Conservation (phyloP, 768 basidiomycete genomes). For the Cubamyces sp. region DNA sequence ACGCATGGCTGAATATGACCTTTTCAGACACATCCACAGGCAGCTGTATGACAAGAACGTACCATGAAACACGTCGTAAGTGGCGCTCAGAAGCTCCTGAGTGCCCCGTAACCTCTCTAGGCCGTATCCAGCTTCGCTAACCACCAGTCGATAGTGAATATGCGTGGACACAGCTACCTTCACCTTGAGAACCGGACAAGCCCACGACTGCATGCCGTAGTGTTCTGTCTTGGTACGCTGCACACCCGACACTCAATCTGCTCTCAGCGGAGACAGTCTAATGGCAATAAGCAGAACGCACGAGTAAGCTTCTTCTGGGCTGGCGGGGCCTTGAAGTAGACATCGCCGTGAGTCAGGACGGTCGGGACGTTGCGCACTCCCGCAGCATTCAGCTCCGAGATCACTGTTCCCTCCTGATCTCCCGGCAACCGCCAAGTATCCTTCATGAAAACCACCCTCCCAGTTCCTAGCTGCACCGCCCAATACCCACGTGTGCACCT, state of each 20-base stretch:
- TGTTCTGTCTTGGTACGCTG: background rate
- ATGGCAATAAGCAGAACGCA: background rate
- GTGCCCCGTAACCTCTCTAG: slow-evolving; percentile 10
- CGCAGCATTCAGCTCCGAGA: background rate
- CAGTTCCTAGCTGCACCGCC: slow-evolving; percentile 9
- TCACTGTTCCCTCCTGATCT: background rate
- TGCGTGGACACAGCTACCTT: background rate
- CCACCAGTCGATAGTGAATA: slow-evolving; percentile 15
- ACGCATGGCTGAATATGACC: background rate
- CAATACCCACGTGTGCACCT: slow-evolving; percentile 19
- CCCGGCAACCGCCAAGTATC: slow-evolving; percentile 5
- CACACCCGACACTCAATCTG: background rate
- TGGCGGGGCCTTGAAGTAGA: background rate
- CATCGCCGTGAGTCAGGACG: slow-evolving; percentile 7
- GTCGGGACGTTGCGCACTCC: slow-evolving; percentile 6
- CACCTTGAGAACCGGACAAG: background rate
- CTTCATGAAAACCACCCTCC: background rate
- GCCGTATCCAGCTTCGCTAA: slow-evolving; percentile 7
- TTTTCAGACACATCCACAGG: background rate
- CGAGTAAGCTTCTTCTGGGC: background rate
- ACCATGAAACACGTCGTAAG: slow-evolving; percentile 11
- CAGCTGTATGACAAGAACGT: background rate
- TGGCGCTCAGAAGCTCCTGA: slow-evolving; percentile 9
- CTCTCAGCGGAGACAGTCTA: background rate
- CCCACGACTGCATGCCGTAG: background rate